Evolutionary conservation across 176 grass and related monocot genomes (phyloP).

Genomic region (Coix lacrymajobi): DNA sequence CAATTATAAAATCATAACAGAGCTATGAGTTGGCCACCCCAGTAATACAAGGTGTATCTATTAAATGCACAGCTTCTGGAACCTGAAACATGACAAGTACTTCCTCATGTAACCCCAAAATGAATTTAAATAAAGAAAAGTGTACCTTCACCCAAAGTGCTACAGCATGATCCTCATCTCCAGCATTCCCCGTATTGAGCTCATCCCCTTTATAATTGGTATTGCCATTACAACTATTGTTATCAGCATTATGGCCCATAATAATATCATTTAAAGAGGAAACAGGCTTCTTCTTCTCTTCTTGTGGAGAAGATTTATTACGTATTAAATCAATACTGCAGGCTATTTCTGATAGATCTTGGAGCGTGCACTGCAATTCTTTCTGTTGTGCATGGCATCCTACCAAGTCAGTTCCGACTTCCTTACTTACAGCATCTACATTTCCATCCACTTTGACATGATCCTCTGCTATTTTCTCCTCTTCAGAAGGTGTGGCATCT

Average conservation of each 20-base stretch:
- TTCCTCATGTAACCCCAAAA: constrained; percentile 4
- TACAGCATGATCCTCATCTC: constrained; percentile 53
- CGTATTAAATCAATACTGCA: constrained; percentile 42
- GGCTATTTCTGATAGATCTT: constrained; percentile 55
- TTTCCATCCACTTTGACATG: constrained; percentile 14
- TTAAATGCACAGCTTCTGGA: constrained; percentile 11
- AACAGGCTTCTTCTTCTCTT: constrained; percentile 31
- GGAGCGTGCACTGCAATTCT: constrained; percentile 37
- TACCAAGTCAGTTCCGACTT: neutral
- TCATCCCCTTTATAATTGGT: constrained; percentile 32
- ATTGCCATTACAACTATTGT: constrained; percentile 37
- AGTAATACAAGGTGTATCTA: neutral
- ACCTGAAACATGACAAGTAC: neutral
- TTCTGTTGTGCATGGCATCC: constrained; percentile 19
- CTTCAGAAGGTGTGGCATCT: constrained; percentile 10
- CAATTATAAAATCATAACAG: constrained; percentile 1
- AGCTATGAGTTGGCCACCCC: neutral
- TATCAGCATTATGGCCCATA: constrained; percentile 20
- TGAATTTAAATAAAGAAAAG: neutral
- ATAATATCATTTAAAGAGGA: constrained; percentile 32
- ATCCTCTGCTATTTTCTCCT: constrained; percentile 28
- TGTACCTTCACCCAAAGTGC: constrained; percentile 98
- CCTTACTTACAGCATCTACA: constrained; percentile 27
- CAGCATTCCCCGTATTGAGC: constrained; percentile 10
- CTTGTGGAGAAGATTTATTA: constrained; percentile 28